A percentile compares a stretch with the other conserved stretches of the same genome.
Conservation (phyloP, 495 filamentous ascomycete species). For the Xylaria acuta region DNA sequence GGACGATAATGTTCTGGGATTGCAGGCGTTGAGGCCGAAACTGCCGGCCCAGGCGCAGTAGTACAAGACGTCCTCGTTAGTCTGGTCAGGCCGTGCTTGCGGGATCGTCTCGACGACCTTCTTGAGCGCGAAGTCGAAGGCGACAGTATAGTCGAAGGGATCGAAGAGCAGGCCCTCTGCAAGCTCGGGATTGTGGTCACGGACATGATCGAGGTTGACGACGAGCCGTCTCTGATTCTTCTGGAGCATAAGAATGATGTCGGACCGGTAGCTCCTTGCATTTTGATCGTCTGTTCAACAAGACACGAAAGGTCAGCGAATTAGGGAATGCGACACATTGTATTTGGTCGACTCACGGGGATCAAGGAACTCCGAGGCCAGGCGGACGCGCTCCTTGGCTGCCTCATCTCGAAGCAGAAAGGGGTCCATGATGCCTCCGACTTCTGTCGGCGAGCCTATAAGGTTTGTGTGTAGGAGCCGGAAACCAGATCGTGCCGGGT, state of each 20-base stretch:
- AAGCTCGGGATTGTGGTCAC: slow-evolving; percentile 85
- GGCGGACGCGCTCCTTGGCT: slow-evolving; percentile 77
- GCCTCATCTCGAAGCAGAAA: slow-evolving; percentile 80
- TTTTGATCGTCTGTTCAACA: slow-evolving; percentile 55
- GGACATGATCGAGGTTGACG: slow-evolving; percentile 94
- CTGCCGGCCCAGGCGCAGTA: slow-evolving; percentile 95
- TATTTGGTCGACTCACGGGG: slow-evolving; percentile 63
- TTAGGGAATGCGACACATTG: background rate
- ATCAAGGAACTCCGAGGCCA: slow-evolving; percentile 84
- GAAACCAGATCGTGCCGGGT: background rate
- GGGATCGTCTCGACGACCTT: slow-evolving; percentile 80
- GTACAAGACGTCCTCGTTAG: slow-evolving; percentile 66
- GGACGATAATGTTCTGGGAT: slow-evolving; percentile 89
- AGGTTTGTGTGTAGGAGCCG: background rate
- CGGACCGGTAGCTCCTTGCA: slow-evolving; percentile 79
- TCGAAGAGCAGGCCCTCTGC: slow-evolving; percentile 85
- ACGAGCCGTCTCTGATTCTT: slow-evolving; percentile 76
- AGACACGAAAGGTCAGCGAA: slow-evolving; percentile 28
- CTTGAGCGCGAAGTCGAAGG: slow-evolving; percentile 89
- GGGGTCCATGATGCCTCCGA: slow-evolving; percentile 66
- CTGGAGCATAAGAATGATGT: slow-evolving; percentile 92
- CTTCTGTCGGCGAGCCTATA: background rate
- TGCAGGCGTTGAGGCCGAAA: slow-evolving; percentile 94
- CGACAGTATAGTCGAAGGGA: slow-evolving; percentile 86
- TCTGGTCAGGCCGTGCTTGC: slow-evolving; percentile 60